Evolutionary conservation across 345 rosid species (phyloP).

Genomic region (Populus deltoides): DNA sequence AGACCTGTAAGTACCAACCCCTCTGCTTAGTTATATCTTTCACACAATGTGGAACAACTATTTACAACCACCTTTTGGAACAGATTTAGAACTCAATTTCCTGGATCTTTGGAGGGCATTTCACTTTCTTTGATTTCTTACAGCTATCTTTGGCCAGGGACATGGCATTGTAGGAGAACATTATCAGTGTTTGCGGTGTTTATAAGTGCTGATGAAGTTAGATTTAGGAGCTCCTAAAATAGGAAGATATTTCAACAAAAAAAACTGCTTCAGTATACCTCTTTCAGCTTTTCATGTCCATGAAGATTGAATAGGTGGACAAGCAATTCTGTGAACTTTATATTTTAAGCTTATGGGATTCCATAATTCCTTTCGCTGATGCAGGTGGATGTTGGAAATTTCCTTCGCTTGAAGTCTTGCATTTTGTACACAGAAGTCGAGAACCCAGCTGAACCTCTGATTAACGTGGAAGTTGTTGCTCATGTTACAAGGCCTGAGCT

Average conservation of each 20-base stretch:
- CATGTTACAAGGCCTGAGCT: conserved; percentile 75
- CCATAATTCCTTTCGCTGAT: conserved; percentile 6
- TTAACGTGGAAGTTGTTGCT: conserved; percentile 77
- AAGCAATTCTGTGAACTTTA: not conserved
- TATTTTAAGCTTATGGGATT: not conserved
- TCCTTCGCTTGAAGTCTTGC: conserved; percentile 81
- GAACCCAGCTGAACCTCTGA: conserved; percentile 50
- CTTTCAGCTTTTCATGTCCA: not conserved
- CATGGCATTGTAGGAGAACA: not conserved
- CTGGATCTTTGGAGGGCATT: not conserved
- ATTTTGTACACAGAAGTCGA: conserved; percentile 66
- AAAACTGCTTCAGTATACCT: not conserved
- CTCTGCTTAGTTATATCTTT: not conserved
- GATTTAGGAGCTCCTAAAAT: too few species aligned
- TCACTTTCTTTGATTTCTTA: not conserved
- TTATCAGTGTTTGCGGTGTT: not conserved
- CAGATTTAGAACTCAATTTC: not conserved
- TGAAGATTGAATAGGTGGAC: not conserved
- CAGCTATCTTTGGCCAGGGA: not conserved
- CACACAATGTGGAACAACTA: not conserved
- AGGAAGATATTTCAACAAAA: not conserved
- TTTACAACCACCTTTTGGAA: not conserved
- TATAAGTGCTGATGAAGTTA: not conserved
- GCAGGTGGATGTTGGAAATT: conserved; percentile 84
- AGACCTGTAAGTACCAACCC: conserved; percentile 59